A percentile compares a stretch with the other conserved stretches of the same genome.
phyloP scores from a whole-genome alignment of 2,329 filamentous ascomycete species.

The Pseudogymnoascus verrucosus region DNA sequence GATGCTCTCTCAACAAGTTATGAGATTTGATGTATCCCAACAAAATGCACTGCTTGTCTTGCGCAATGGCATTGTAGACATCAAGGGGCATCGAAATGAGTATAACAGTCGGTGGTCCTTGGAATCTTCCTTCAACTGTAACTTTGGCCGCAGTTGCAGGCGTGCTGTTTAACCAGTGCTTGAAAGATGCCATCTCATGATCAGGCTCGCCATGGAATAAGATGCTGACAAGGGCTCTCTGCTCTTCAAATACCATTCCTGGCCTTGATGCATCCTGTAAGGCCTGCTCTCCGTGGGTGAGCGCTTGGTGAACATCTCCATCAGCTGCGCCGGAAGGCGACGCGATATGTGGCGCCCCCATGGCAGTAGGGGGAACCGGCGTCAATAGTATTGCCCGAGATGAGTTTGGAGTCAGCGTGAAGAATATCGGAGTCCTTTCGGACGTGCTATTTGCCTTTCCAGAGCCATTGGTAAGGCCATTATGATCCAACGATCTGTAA shows the following conservation, averaged over 20 bases:
- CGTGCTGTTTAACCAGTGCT: conserved; percentile 56
- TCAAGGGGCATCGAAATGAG: conserved; percentile 58
- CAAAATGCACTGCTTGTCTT: conserved; percentile 59
- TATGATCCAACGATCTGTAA: conserved; percentile 36
- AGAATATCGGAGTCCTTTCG: conserved; percentile 41
- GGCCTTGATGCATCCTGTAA: conserved; percentile 26
- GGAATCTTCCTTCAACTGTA: conserved; percentile 59
- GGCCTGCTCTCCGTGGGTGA: conserved; percentile 15
- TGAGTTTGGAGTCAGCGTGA: conserved; percentile 48
- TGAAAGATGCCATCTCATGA: conserved; percentile 57
- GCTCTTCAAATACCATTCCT: conserved; percentile 53
- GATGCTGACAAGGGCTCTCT: conserved; percentile 56
- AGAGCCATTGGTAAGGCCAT: conserved; percentile 39
- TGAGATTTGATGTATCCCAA: conserved; percentile 58
- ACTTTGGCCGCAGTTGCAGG: conserved; percentile 50
- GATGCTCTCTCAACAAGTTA: conserved; percentile 58
- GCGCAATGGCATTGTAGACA: conserved; percentile 56
- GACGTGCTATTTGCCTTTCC: conserved; percentile 27
- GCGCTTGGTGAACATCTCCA: conserved; percentile 18
- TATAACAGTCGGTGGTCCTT: conserved; percentile 58
- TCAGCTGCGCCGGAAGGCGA: conserved; percentile 24
- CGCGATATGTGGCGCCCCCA: conserved; percentile 26
- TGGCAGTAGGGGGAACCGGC: conserved; percentile 21
- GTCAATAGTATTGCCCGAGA: conserved; percentile 46
- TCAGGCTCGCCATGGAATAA: conserved; percentile 59